Conservation (phyloP, 371 early-diverging fungal genomes). For the Apophysomyces ossiformis region DNA sequence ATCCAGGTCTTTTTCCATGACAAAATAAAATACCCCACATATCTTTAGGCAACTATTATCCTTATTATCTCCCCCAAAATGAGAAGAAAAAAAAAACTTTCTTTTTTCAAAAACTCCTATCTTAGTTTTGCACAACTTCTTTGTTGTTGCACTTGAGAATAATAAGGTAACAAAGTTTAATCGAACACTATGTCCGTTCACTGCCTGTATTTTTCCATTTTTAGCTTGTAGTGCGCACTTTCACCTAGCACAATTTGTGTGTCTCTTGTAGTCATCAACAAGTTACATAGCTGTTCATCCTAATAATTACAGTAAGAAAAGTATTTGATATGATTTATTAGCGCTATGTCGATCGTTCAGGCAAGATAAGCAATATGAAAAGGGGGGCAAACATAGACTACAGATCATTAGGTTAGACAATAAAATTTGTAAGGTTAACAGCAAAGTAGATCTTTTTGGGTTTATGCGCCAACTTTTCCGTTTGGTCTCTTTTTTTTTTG, state of each 20-base stretch:
- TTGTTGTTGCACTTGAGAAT: not conserved
- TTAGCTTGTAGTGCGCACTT: not conserved
- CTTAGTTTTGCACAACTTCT: not conserved
- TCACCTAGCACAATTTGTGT: conserved; percentile 5
- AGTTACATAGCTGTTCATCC: too few species aligned
- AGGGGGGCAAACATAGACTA: not conserved
- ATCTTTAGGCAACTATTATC: conserved; percentile 2
- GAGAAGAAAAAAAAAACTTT: not conserved
- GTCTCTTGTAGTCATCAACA: too few species aligned
- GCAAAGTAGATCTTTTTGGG: conserved; percentile 9
- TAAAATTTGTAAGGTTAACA: conserved; percentile 5
- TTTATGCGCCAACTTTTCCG: not conserved
- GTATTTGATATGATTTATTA: too few species aligned
- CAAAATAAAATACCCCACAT: conserved; percentile 4
- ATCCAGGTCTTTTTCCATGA: not conserved
- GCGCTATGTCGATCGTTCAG: conserved; percentile 2
- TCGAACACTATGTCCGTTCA: conserved; percentile 8
- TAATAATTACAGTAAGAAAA: too few species aligned
- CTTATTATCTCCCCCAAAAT: conserved; percentile 2
- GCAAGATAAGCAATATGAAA: not conserved
- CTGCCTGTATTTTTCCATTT: conserved; percentile 6
- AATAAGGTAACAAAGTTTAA: conserved; percentile 4
- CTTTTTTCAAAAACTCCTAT: not conserved
- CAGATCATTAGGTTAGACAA: conserved; percentile 8
- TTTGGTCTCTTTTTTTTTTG: not conserved